Base-by-base conservation (phyloP, 1,139 yeast genomes). In the Hansenula sp. region DNA sequence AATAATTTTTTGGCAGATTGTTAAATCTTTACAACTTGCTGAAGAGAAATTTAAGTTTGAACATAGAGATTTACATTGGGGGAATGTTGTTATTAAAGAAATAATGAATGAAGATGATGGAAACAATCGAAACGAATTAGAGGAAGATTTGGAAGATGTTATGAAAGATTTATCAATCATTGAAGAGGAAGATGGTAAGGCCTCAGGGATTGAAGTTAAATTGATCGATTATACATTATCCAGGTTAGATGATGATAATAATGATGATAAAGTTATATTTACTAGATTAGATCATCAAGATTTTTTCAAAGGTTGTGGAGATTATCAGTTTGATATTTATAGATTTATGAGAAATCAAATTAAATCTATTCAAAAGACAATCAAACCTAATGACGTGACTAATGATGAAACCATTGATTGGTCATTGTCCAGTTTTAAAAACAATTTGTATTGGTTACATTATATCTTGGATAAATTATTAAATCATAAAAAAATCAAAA, bases 11-110 rank as follows among this genome's bases (percentile, higher is more conserved):
- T 73, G 79, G 77, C 71, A 71, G 49, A 65, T 79, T 29, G 77
- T 70, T 2, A 60, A 66, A n/a, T 63, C 70, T 8, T 60, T 83
- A 31, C 70, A 76, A 24, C 61, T 60, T 8, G 83, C 78, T 2
- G 89, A 83, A 58, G 60, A 63, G 17, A 58, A 62, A 38, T 64
- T 66, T 48, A 68, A 73, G 49, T 82, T 82, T 61, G 90, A 83
- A 60, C 90, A 83, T 56, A 69, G 90, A 28, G 85, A 82, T 58
- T 62, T 83, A 47, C 83, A 79, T 50, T 71, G 83, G 72, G 81
- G 81, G n/a, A 83, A 83, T 54, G 65, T 83, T 42, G 64, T 74
- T 15, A 54, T 67, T 21, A 49, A 49, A 17, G 42, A 47, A 24
- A n/a, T n/a, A 2, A 16, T 36, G 13, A 36, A 33, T 12, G 21